Evolutionary conservation across 2,329 filamentous ascomycete species (phyloP), one percentile per base, ranked within the genome.

Genomic region (Pseudocercospora fuligena): DNA sequence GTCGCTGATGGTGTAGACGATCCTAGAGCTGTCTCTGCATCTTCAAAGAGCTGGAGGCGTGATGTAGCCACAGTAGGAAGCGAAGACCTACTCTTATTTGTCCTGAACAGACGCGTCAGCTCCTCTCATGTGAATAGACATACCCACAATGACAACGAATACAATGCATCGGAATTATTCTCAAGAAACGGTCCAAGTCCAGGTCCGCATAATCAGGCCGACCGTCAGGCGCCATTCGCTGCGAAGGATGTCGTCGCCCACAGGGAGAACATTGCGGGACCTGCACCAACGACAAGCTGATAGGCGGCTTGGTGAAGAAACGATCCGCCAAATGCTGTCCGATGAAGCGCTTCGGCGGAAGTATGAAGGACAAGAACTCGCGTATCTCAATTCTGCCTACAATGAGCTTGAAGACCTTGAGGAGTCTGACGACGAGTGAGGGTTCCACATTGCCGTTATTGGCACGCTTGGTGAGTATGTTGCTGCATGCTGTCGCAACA

Each of bases 261-360:
- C n/a, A 11, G 53, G 33, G n/a, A 14, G n/a, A 23, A 58, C 56
- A 9, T 31, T 58, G n/a, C 56, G 56, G n/a, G 56, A 40, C 56
- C n/a, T 58, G 31, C 31, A 58, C 56, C 19, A 27, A 14, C 2
- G 51, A 25, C 51, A 29, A 27, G 56, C 53, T 12, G 53, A 29
- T 33, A 11, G 53, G 25, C 53, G 53, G 21, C 16, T 12, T 19
- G 23, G 25, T 23, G 40, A 53, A 31, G 46, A 43, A 29, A 21
- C 25, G 23, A 29, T 49, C n/a, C 59, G 46, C 7, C 40, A 61
- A 23, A 54, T 36, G 8, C 47, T 21, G 9, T 63, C 60, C 25
- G 65, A 66, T 31, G 65, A 66, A 57, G 60, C 54, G 31, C 54
- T 63, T 7, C 43, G 65, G 12, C 58, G 27, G 8, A 57, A 56